Evolutionary conservation across 768 basidiomycete species (phyloP), one percentile per base, ranked within the genome.

Genomic region (Suillus occidentalis): DNA sequence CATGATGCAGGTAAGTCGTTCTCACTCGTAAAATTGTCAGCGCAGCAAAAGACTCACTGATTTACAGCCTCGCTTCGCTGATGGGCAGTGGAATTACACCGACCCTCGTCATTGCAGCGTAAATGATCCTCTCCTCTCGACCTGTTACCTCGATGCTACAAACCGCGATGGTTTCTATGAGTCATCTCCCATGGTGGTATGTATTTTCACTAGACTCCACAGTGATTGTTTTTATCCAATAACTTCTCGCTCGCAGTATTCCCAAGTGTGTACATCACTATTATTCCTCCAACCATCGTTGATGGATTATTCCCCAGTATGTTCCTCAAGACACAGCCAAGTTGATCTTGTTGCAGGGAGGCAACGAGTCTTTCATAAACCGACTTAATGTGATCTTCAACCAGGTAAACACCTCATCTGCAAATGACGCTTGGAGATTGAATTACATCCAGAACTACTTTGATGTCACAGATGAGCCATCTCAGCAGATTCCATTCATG

Each of bases 401-500:
- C 49, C 75, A 87, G 68, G 84, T 84, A 63, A 45, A 66, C 55
- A 45, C 60, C 6, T 60, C 34, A 25, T 28, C 28, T 28, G 45
- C 22, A 28, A n/a, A 25, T 25, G 10, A 43, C 4, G 40, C 22
- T 28, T 14, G 4, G 52, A 61, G 14, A 22, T 57, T 50, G 34
- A 14, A 20, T n/a, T 22, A 4, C 18, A 43, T 47, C 25, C 59
- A 88, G 83, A 78, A 79, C 47, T 89, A 87, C 72, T 88, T 88
- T 66, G 87, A 88, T 64, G 77, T 81, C 0, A 87, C 87, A 10
- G 81, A 89, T 69, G 88, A 89, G 68, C 87, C 87, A 0, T 87
- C 87, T 3, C 86, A 87, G 67, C 86, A 88, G 67, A 88, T 89
- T 68, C 87, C 87, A 1, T 87, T 82, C 73, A 88, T 88, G 87